A percentile compares a stretch with the other conserved stretches of the same genome.
These are phyloP conservation scores for Phanerodontia chrysosporium DNA, from an alignment of 768 basidiomycete species.

Conservation along the genomic window DNA sequence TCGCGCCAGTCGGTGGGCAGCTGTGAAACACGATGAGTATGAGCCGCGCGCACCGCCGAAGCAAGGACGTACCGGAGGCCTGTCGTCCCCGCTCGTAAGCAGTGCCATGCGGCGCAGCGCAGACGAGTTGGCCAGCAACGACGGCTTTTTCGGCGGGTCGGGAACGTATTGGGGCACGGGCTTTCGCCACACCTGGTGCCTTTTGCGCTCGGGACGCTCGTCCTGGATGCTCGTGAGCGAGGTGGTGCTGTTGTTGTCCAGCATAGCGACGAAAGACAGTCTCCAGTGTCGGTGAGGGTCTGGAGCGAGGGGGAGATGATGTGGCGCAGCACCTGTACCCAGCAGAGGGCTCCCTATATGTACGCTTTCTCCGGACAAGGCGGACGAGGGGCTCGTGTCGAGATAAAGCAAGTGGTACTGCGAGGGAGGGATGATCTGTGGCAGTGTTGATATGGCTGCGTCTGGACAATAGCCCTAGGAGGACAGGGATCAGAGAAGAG, in stretches of 20 bases:
- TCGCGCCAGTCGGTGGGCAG: constrained; percentile 25
- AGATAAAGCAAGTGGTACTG: neutral
- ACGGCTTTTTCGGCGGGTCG: constrained; percentile 46
- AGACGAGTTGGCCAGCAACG: neutral
- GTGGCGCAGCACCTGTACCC: neutral
- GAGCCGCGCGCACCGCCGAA: neutral
- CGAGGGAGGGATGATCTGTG: constrained; percentile 1
- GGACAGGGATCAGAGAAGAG: neutral
- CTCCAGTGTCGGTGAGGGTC: neutral
- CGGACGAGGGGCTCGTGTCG: neutral
- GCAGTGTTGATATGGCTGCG: neutral
- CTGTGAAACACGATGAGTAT: constrained; percentile 11
- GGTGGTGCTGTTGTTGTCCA: constrained; percentile 6
- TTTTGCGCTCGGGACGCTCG: constrained; percentile 8
- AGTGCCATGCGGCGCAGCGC: constrained; percentile 1
- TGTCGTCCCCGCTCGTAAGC: neutral
- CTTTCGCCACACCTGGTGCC: constrained; percentile 61
- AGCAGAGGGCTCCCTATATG: neutral
- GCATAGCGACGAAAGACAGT: neutral
- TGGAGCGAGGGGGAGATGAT: neutral
- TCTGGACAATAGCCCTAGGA: neutral
- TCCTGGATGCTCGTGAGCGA: constrained; percentile 3
- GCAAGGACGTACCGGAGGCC: constrained; percentile 20
- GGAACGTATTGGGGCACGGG: constrained; percentile 67
- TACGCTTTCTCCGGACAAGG: neutral